phyloP scores from a whole-genome alignment of 768 basidiomycete species.

The Plicaturopsis crispa region DNA sequence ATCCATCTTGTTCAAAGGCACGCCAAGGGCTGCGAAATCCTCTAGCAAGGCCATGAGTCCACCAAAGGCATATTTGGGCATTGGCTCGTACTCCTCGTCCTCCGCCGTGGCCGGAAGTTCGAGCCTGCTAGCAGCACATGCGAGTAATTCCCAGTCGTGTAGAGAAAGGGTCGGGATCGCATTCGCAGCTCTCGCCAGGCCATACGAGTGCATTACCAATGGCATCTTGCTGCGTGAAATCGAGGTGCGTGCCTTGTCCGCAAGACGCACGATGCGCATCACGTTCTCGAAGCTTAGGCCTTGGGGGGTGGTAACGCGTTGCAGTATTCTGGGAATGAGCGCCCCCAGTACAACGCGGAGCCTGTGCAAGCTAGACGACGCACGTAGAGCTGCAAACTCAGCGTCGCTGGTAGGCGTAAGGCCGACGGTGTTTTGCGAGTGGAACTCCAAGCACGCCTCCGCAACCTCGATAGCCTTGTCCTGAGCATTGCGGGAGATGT shows the following conservation, averaged over 20 bases:
- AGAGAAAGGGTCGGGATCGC: slow-evolving; percentile 22
- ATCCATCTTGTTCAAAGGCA: slow-evolving; percentile 23
- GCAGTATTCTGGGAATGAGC: no score
- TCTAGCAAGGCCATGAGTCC: slow-evolving; percentile 36
- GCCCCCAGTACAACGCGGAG: no score
- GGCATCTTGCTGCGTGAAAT: slow-evolving; percentile 26
- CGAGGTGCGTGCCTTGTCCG: slow-evolving; percentile 23
- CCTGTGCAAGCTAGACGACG: neutral
- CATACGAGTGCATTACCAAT: slow-evolving; percentile 39
- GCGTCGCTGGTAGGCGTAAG: no score
- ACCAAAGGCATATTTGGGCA: slow-evolving; percentile 23
- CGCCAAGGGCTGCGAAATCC: slow-evolving; percentile 24
- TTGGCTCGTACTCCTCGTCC: neutral
- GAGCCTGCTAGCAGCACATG: slow-evolving; percentile 31
- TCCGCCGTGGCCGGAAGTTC: slow-evolving; percentile 14
- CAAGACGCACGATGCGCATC: slow-evolving; percentile 26
- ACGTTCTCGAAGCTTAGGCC: slow-evolving; percentile 19
- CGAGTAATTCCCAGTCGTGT: slow-evolving; percentile 40
- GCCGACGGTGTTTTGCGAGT: no score
- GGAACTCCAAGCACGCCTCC: slow-evolving; percentile 8
- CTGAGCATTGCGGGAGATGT: slow-evolving; percentile 12
- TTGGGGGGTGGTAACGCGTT: no score
- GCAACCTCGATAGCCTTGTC: slow-evolving; percentile 19
- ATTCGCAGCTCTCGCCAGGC: slow-evolving; percentile 21
- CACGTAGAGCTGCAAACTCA: no score